Conservation (phyloP, 495 filamentous ascomycete species). For the Parmelia sp. region DNA sequence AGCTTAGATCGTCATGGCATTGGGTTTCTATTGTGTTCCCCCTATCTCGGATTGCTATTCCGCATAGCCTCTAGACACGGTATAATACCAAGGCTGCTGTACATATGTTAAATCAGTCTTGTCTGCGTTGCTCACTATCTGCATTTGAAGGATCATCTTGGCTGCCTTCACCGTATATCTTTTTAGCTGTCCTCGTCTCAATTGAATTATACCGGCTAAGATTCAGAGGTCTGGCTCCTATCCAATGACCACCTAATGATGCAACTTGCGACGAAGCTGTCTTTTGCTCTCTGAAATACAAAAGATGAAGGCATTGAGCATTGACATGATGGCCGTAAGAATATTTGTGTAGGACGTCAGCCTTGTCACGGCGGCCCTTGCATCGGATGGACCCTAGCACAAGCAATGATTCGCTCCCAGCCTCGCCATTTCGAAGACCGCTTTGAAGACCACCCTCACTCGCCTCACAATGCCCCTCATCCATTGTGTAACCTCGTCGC, state of each 20-base stretch:
- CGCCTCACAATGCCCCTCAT: slow-evolving; percentile 21
- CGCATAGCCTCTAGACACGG: not conserved
- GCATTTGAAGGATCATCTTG: no score
- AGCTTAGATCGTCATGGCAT: slow-evolving; percentile 5
- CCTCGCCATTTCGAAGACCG: slow-evolving; percentile 23
- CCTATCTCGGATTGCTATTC: not conserved
- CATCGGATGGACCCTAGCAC: slow-evolving; percentile 3
- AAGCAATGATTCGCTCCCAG: slow-evolving; percentile 21
- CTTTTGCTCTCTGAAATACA: no score
- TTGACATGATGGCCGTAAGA: slow-evolving; percentile 5
- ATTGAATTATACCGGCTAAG: no score
- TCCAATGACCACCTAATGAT: no score
- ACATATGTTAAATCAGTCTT: slow-evolving; percentile 12
- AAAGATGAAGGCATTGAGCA: no score
- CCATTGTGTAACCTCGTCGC: slow-evolving; percentile 5
- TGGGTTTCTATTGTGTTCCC: not conserved
- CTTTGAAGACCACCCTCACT: slow-evolving; percentile 18
- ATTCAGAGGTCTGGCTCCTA: no score
- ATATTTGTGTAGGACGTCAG: slow-evolving; percentile 4
- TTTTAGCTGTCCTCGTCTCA: no score
- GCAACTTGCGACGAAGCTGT: no score
- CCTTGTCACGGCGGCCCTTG: slow-evolving; percentile 8
- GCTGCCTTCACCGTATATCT: no score
- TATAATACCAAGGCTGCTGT: slow-evolving; percentile 4
- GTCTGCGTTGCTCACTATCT: not conserved